phyloP scores from a whole-genome alignment of 2,329 filamentous ascomycete genomes.

The Plenodomus lindquistii region DNA sequence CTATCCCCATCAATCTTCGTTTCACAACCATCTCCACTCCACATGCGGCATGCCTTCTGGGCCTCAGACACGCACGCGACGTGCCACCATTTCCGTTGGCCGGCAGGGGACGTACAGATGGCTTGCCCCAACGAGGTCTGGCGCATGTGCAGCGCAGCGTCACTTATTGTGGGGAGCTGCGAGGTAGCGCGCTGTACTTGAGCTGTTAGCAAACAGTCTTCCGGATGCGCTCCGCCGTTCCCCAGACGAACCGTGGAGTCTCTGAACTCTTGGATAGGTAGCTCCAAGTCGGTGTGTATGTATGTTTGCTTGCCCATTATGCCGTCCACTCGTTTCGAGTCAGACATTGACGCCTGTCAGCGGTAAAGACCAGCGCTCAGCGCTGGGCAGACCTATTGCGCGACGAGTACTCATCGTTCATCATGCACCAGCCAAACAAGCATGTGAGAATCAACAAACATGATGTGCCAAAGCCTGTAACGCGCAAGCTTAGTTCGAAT shows the following conservation, averaged over 20 bases:
- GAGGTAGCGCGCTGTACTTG: conserved; percentile 27
- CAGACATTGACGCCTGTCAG: conserved; percentile 15
- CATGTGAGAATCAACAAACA: not conserved
- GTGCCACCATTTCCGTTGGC: conserved; percentile 29
- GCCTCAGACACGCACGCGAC: conserved; percentile 37
- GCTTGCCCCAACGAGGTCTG: conserved; percentile 22
- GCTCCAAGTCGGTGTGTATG: conserved; percentile 20
- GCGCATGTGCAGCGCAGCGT: conserved; percentile 31
- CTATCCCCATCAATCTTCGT: conserved; percentile 29
- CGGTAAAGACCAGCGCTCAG: conserved; percentile 1
- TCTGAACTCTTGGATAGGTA: not conserved
- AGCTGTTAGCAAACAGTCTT: conserved; percentile 23
- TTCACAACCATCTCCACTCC: conserved; percentile 27
- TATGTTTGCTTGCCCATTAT: conserved; percentile 24
- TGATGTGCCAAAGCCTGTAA: conserved; percentile 11
- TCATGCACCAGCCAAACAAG: not conserved
- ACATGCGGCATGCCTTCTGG: conserved; percentile 16
- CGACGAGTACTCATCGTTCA: conserved; percentile 5
- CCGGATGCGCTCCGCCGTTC: conserved; percentile 36
- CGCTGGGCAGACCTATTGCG: conserved; percentile 15
- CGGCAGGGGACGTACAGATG: conserved; percentile 25
- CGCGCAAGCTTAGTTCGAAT: conserved; percentile 8
- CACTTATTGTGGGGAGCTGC: conserved; percentile 41
- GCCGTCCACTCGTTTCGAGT: conserved; percentile 7
- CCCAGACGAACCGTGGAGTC: conserved; percentile 20